Conservation (phyloP, 768 basidiomycete genomes). For the Suillus brevipes region DNA sequence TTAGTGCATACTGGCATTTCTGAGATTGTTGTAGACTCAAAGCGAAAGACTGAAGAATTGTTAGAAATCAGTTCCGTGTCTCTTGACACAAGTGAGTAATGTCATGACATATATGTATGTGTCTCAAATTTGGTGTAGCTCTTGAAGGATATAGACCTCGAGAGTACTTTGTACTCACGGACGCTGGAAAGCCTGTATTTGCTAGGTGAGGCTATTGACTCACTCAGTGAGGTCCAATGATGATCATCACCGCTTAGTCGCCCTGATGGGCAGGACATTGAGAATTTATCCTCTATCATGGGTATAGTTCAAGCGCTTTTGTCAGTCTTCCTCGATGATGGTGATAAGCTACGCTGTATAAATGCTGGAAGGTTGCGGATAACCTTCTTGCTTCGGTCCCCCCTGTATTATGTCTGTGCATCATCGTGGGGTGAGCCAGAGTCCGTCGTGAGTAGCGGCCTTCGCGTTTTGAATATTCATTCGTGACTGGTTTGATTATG, state of each 20-base stretch:
- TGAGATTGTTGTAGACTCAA: slow-evolving; percentile 31
- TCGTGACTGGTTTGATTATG: slow-evolving; percentile 21
- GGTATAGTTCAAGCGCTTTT: slow-evolving; percentile 95
- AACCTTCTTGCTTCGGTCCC: slow-evolving; percentile 81
- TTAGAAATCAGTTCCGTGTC: slow-evolving; percentile 40
- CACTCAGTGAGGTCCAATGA: slow-evolving; percentile 4
- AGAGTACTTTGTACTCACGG: slow-evolving; percentile 90
- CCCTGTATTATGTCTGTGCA: slow-evolving; percentile 89
- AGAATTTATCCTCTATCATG: slow-evolving; percentile 74
- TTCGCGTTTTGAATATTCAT: neutral
- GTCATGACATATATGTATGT: neutral
- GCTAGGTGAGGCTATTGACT: slow-evolving; percentile 54
- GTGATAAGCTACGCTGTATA: slow-evolving; percentile 83
- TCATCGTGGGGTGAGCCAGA: slow-evolving; percentile 97
- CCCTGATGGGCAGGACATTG: slow-evolving; percentile 55
- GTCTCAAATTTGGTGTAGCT: neutral
- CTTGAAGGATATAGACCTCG: slow-evolving; percentile 42
- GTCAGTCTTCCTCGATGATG: slow-evolving; percentile 92
- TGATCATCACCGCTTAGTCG: slow-evolving; percentile 36
- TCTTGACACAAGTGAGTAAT: slow-evolving; percentile 39
- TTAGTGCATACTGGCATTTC: slow-evolving; percentile 5
- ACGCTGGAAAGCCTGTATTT: slow-evolving; percentile 98
- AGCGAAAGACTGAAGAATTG: slow-evolving; percentile 23
- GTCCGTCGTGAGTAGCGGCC: slow-evolving; percentile 71
- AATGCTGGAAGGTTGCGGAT: slow-evolving; percentile 82